Conservation (phyloP, 305 asterid species). For the Fraxinus greggii region DNA sequence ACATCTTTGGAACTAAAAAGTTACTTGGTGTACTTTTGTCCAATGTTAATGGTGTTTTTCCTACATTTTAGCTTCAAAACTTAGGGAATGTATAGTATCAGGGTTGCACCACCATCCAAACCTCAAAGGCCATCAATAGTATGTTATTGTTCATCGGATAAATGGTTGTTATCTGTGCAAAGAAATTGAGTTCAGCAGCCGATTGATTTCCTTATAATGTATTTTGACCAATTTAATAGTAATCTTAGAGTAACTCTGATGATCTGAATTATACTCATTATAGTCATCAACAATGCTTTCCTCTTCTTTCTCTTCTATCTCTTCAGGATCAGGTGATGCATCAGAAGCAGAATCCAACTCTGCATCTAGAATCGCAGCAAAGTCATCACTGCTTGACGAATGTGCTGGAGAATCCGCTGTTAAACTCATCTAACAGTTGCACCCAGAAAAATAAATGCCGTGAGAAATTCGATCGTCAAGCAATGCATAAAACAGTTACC, state of each 20-base stretch:
- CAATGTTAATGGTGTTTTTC: neutral
- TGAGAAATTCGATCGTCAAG: neutral
- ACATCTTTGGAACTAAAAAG: neutral
- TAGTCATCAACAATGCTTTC: constrained; percentile 23
- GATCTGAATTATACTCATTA: constrained; percentile 22
- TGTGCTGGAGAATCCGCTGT: constrained; percentile 59
- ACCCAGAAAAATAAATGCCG: neutral
- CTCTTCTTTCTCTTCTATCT: constrained; percentile 30
- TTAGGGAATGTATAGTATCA: neutral
- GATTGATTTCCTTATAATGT: neutral
- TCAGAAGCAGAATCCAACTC: constrained; percentile 64
- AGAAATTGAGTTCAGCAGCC: constrained; percentile 8
- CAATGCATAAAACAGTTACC: neutral
- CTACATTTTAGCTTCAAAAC: neutral
- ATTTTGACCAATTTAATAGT: neutral
- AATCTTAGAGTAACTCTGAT: constrained; percentile 35
- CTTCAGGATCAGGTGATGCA: constrained; percentile 42
- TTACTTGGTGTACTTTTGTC: neutral
- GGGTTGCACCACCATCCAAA: neutral
- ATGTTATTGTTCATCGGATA: neutral
- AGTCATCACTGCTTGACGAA: constrained; percentile 81
- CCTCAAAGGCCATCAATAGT: neutral
- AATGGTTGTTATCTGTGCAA: neutral
- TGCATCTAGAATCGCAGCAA: constrained; percentile 59
- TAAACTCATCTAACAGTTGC: constrained; percentile 60